Evolutionary conservation across 805 yeast genomes (phyloP).

Genomic region (Candida dajiaensis): DNA sequence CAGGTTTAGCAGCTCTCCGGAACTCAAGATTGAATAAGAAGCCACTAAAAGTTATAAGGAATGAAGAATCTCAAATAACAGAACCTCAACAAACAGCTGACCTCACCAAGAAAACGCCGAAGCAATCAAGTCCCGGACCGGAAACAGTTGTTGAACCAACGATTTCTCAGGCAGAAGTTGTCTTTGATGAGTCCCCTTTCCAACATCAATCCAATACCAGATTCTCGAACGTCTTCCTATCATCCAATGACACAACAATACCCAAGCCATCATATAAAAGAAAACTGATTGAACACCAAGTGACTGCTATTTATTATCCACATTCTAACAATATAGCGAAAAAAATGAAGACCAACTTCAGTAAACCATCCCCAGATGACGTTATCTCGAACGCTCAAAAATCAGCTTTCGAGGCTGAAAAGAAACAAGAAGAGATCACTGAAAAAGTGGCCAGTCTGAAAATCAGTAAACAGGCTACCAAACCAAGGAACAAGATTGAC

Average conservation of each 20-base stretch:
- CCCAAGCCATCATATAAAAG: slow-evolving; percentile 12
- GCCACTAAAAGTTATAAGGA: neutral
- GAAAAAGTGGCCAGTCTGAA: slow-evolving; percentile 14
- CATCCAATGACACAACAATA: neutral
- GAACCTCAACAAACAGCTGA: neutral
- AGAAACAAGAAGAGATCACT: slow-evolving; percentile 22
- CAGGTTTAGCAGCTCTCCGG: neutral
- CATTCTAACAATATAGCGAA: slow-evolving; percentile 33
- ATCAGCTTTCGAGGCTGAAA: slow-evolving; percentile 33
- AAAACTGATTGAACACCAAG: slow-evolving; percentile 20
- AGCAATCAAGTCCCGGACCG: neutral
- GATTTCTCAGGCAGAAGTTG: neutral
- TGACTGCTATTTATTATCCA: slow-evolving; percentile 29
- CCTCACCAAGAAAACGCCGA: neutral
- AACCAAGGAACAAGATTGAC: slow-evolving; percentile 24
- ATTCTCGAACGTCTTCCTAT: neutral
- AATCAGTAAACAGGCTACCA: slow-evolving; percentile 18
- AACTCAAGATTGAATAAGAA: slow-evolving; percentile 1
- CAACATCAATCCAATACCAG: neutral
- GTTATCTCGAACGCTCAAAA: slow-evolving; percentile 53
- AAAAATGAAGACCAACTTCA: slow-evolving; percentile 45
- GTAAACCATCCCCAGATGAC: slow-evolving; percentile 82
- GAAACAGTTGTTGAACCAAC: neutral
- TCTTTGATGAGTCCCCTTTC: slow-evolving; percentile 4
- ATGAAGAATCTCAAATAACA: neutral